phyloP scores from a whole-genome alignment of 2,329 filamentous ascomycete species.

The Aspergillus sp. region DNA sequence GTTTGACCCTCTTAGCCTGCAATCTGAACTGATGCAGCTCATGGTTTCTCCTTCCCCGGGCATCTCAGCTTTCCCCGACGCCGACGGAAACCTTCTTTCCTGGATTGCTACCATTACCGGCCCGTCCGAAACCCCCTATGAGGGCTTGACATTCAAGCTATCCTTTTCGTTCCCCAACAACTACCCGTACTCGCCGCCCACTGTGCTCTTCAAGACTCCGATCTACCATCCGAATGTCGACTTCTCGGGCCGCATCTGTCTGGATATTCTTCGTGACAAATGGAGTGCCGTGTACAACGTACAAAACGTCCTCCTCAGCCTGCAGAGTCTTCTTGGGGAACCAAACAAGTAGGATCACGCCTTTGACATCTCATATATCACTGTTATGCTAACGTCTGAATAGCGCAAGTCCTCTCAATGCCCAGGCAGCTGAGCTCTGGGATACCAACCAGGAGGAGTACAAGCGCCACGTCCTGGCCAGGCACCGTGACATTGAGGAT shows the following conservation, averaged over 20 bases:
- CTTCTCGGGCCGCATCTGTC: conserved; percentile 92
- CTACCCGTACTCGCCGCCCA: conserved; percentile 89
- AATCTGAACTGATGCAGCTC: conserved; percentile 96
- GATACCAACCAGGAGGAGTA: conserved; percentile 84
- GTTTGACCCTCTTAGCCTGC: conserved; percentile 60
- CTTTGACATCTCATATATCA: not conserved
- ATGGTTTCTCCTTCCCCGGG: conserved; percentile 95
- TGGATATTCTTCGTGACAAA: conserved; percentile 98
- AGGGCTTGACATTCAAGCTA: conserved; percentile 84
- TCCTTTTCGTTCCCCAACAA: conserved; percentile 85
- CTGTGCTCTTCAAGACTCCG: conserved; percentile 94
- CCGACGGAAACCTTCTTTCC: conserved; percentile 82
- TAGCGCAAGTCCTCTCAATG: conserved; percentile 91
- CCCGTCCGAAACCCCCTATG: conserved; percentile 88
- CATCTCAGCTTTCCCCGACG: conserved; percentile 89
- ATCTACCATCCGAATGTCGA: conserved; percentile 99
- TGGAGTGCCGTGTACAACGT: conserved; percentile 99
- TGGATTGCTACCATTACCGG: conserved; percentile 96
- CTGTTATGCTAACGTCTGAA: conserved; percentile 11
- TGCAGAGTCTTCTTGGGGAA: conserved; percentile 93
- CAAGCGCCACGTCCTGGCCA: conserved; percentile 69
- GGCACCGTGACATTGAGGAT: conserved; percentile 60
- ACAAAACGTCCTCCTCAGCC: conserved; percentile 84
- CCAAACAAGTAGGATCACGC: conserved; percentile 81
- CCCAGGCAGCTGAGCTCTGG: conserved; percentile 94